Percentiles rank a stretch among this genome's conserved stretches.
Evolutionary conservation across 2,329 filamentous ascomycete genomes (phyloP).

Genomic region (Colletotrichum cuscutae): DNA sequence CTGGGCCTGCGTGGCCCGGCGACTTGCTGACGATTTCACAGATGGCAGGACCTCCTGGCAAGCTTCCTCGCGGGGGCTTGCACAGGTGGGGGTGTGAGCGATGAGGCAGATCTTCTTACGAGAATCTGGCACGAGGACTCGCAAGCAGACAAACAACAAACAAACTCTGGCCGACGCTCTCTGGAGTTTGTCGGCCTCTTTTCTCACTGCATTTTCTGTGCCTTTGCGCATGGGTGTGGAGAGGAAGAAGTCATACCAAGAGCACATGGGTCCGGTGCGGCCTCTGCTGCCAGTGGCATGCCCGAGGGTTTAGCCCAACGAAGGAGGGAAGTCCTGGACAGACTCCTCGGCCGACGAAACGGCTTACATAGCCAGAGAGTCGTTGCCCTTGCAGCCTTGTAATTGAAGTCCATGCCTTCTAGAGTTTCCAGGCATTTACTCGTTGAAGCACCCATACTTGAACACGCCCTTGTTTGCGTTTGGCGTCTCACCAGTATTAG

Average conservation of each 20-base stretch:
- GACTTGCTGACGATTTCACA: background rate
- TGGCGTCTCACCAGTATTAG: background rate
- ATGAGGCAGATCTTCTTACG: conserved; percentile 1
- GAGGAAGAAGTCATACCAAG: conserved; percentile 47
- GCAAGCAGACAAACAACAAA: conserved; percentile 25
- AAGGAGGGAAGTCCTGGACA: no score
- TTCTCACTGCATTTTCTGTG: conserved; percentile 62
- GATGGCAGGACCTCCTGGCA: background rate
- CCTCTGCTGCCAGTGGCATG: no score
- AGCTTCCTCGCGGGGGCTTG: conserved; percentile 17
- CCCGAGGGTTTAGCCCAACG: no score
- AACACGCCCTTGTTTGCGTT: background rate
- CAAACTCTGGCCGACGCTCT: conserved; percentile 26
- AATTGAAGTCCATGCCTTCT: background rate
- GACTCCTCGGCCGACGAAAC: no score
- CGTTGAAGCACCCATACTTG: background rate
- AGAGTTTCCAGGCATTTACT: background rate
- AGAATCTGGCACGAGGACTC: conserved; percentile 24
- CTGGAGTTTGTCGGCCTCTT: conserved; percentile 47
- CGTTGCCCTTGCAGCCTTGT: background rate
- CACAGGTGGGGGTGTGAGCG: background rate
- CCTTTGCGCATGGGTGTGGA: conserved; percentile 58
- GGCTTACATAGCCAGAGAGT: no score
- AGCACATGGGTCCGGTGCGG: no score
- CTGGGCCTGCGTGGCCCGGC: background rate